These are phyloP conservation scores for Debaryomyces maramus DNA, from an alignment of 805 yeast genomes.

Conservation along the genomic window DNA sequence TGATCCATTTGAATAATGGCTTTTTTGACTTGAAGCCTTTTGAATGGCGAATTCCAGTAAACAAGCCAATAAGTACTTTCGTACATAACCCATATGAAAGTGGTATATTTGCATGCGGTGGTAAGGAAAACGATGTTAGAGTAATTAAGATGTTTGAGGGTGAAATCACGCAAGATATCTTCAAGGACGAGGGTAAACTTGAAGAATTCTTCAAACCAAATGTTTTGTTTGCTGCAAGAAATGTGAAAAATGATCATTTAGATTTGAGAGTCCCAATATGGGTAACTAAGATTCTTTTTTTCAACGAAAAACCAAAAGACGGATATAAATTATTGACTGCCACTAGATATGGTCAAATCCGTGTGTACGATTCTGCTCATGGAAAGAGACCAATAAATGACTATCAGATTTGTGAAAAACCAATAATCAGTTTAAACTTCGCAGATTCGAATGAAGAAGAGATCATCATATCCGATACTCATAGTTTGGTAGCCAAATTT, in stretches of 20 bases:
- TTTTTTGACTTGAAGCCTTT: conserved; percentile 33
- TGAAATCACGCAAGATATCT: conserved; percentile 16
- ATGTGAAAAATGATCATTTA: conserved; percentile 76
- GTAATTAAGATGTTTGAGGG: conserved; percentile 40
- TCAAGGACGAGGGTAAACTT: conserved; percentile 17
- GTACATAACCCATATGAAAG: conserved; percentile 46
- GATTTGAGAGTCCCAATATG: conserved; percentile 84
- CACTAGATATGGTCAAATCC: conserved; percentile 73
- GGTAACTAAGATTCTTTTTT: conserved; percentile 59
- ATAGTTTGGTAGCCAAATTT: conserved; percentile 59
- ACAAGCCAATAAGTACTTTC: conserved; percentile 52
- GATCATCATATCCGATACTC: conserved; percentile 72
- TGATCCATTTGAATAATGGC: conserved; percentile 31
- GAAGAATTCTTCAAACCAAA: conserved; percentile 20
- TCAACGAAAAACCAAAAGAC: conserved; percentile 32
- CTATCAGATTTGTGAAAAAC: conserved; percentile 54
- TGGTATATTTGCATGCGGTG: conserved; percentile 76
- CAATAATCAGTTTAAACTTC: conserved; percentile 46
- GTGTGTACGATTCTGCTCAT: conserved; percentile 67
- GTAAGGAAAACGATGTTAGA: conserved; percentile 74
- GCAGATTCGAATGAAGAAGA: conserved; percentile 37
- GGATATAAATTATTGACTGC: conserved; percentile 59
- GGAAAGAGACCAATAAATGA: conserved; percentile 69
- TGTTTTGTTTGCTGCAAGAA: conserved; percentile 67
- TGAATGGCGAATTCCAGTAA: conserved; percentile 29